Percentiles rank a stretch among this genome's conserved stretches.
phyloP scores from a whole-genome alignment of 2,329 filamentous ascomycete species.

The Passalora sequoiae region DNA sequence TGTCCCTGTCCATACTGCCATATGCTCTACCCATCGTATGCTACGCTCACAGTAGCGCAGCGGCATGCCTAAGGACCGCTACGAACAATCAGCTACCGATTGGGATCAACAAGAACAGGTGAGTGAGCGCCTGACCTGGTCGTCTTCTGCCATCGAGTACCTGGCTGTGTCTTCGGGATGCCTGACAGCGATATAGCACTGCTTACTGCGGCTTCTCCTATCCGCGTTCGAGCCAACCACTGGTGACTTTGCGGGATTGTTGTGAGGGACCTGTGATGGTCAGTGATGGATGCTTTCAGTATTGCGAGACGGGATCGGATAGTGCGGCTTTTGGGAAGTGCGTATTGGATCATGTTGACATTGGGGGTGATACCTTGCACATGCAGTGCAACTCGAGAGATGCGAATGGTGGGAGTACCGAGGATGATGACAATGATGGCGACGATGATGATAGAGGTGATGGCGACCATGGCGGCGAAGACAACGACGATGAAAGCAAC shows the following conservation, averaged over 20 bases:
- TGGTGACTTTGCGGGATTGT: constrained; percentile 2
- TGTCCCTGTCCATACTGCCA: constrained; percentile 4
- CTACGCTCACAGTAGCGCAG: constrained; percentile 1
- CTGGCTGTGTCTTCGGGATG: too few species aligned
- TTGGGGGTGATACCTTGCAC: neutral
- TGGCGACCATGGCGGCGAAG: too few species aligned
- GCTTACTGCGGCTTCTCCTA: constrained; percentile 7
- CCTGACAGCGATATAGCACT: too few species aligned
- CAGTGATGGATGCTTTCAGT: constrained; percentile 12
- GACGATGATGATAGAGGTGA: too few species aligned
- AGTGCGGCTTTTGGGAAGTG: constrained; percentile 4
- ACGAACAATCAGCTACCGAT: neutral
- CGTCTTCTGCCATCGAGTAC: neutral
- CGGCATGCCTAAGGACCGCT: constrained; percentile 1
- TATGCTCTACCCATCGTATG: neutral
- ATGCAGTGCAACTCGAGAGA: constrained; percentile 4
- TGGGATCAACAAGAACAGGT: constrained; percentile 1
- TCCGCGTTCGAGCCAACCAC: constrained; percentile 1
- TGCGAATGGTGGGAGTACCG: neutral
- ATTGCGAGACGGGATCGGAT: constrained; percentile 2
- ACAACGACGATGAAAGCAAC: too few species aligned
- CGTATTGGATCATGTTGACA: constrained; percentile 6
- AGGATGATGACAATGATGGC: neutral
- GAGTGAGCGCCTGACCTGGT: neutral
- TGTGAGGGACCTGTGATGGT: constrained; percentile 11